These are phyloP conservation scores for Arthrocladium fulminans DNA, from an alignment of 2,329 filamentous ascomycete genomes.

Conservation along the genomic window DNA sequence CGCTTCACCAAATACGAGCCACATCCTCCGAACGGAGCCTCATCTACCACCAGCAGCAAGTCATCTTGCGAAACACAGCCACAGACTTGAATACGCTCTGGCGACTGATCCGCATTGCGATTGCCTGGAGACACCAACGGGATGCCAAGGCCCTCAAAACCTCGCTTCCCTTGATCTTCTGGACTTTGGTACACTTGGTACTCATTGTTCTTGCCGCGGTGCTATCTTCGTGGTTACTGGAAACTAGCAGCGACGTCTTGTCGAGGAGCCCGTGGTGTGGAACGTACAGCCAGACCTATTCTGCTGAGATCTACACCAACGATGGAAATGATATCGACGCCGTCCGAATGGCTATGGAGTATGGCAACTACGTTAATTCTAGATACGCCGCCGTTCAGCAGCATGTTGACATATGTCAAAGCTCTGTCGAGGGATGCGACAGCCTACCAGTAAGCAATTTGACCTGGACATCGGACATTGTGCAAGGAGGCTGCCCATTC, in stretches of 20 bases:
- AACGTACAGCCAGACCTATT: constrained; percentile 2
- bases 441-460: neutral
- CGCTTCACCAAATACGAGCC: constrained; percentile 5
- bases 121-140: constrained; percentile 9
- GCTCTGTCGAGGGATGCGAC: constrained; percentile 1
- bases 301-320: neutral
- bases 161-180: constrained; percentile 6
- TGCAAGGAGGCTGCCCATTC: constrained; percentile 6
- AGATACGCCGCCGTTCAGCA: constrained; percentile 8
- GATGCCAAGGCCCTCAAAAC: constrained; percentile 3
- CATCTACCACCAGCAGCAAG: constrained; percentile 12
- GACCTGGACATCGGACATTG: neutral
- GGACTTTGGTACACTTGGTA: constrained; percentile 4
- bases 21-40: neutral
- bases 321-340: neutral
- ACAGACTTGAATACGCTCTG: constrained; percentile 9
- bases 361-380: constrained; percentile 3
- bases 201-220: constrained; percentile 4
- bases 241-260: constrained; percentile 7
- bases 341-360: constrained; percentile 3
- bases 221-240: constrained; percentile 8
- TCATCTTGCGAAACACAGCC: constrained; percentile 9
- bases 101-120: constrained; percentile 1
- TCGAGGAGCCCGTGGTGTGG: constrained; percentile 7
- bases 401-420: constrained; percentile 9